Evolutionary conservation across 495 filamentous ascomycete genomes (phyloP), one percentile per base, ranked within the genome.

Genomic region (Entonaema liquescens): DNA sequence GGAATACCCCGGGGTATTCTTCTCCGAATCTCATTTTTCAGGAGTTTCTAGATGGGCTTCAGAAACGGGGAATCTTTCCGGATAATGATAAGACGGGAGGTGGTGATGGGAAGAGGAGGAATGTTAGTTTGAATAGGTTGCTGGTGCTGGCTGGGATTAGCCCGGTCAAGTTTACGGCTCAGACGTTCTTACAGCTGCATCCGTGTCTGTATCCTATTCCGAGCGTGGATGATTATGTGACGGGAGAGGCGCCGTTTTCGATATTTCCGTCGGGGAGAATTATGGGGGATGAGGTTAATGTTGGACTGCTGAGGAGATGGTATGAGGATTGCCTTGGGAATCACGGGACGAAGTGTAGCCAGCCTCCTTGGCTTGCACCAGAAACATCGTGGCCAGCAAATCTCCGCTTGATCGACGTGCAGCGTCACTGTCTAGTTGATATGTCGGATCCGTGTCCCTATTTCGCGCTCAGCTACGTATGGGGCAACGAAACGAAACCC

Each of bases 401-500:
- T 0, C 17, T 47, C 3, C 7, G 42, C 0, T 2, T 47, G 0
- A 47, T 47, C 19, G 19, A 47, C 19, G 42, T 47, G 3, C 42
- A 17, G 0, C 42, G 42, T 0, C 8, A 0, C 2, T 21, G 42
- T 23, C 8, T 47, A 0, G 42, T 21, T 47, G 42, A 47, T 1
- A 5, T 4, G 17, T 47, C 42, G 19, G 17, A 47, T 2, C 42
- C 42, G 42, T 47, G 42, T 17, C 42, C 42, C 8, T 47, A 47
- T 47, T 47, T 47, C 8, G 42, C 42, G 42, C 42, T 47, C 6
- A 47, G 42, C 17, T 47, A 77, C 21, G 73, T 77, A 28, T 77
- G 73, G 75, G 75, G 73, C 15, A 28, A 54, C 12, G 60, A 68
- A 26, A 19, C 9, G 0, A 28, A 38, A 1, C 47, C 42, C 0